Evolutionary conservation across 441 rosid genomes (phyloP).

Genomic region (Syzygium malaccense): DNA sequence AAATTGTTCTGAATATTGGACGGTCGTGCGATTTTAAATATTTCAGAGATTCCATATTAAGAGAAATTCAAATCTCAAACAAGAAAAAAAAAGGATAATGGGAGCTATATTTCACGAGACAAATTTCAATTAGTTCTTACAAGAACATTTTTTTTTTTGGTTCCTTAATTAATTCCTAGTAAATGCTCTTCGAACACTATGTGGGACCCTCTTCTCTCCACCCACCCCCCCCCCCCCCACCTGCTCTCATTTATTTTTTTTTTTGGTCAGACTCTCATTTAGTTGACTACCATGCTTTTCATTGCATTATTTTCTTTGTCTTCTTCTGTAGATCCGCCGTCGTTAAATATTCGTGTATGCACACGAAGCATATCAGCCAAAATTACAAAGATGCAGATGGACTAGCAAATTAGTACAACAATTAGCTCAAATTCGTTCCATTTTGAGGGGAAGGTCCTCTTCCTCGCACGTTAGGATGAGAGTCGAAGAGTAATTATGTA

Average conservation of each 20-base stretch:
- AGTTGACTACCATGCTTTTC: not conserved
- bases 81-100: not conserved
- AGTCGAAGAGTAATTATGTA: not conserved
- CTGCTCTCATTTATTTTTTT: not conserved
- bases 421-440: not conserved
- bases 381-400: not conserved
- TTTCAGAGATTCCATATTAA: not conserved
- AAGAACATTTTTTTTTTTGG: not conserved
- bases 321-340: not conserved
- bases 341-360: not conserved
- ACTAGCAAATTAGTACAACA: not conserved
- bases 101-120: not conserved
- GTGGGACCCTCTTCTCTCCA: not conserved
- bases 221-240: not conserved
- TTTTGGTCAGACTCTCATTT: no score
- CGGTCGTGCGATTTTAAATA: rapidly evolving
- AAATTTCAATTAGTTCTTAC: not conserved
- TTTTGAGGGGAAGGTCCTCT: not conserved
- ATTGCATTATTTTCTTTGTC: not conserved
- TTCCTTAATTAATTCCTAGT: not conserved
- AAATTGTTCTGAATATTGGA: not conserved
- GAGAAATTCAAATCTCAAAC: not conserved
- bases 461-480: not conserved
- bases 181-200: not conserved
- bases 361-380: not conserved